Conservation (phyloP, 305 asterid species). For the Fraxinus albicans region DNA sequence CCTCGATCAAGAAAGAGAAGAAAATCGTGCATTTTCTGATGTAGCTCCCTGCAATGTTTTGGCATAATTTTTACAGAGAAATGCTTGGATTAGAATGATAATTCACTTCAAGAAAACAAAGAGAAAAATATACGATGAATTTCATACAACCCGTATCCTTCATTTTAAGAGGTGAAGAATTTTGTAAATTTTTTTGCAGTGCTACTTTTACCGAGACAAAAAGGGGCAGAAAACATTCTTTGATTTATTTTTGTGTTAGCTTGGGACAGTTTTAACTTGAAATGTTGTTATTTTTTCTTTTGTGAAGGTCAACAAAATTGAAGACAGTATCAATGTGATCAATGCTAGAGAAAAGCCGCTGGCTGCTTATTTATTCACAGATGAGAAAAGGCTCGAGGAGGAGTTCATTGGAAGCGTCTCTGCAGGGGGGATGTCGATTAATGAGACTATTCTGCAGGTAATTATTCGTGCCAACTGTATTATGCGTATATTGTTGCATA, state of each 20-base stretch:
- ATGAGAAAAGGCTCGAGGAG: slow-evolving; percentile 68
- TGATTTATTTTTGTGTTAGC: background rate
- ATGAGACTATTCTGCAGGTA: slow-evolving; percentile 75
- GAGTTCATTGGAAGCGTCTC: slow-evolving; percentile 62
- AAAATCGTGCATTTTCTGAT: too few relatives aligned
- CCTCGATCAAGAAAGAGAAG: too few relatives aligned
- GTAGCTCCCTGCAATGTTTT: too few relatives aligned
- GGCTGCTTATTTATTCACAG: slow-evolving; percentile 82
- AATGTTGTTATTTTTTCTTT: slow-evolving; percentile 10
- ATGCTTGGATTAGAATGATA: too few relatives aligned
- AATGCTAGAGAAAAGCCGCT: slow-evolving; percentile 79
- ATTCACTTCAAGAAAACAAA: too few relatives aligned
- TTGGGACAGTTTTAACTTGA: background rate
- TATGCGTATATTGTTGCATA: background rate
- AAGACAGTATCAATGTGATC: slow-evolving; percentile 58
- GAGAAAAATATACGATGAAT: too few relatives aligned
- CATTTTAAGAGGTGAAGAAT: too few relatives aligned
- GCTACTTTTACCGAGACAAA: background rate
- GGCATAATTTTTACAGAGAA: too few relatives aligned
- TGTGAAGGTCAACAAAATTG: slow-evolving; percentile 62
- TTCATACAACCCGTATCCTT: too few relatives aligned
- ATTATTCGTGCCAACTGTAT: slow-evolving; percentile 13
- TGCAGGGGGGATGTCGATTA: slow-evolving; percentile 70
- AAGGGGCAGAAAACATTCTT: background rate
- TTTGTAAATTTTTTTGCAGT: too few relatives aligned